Conservation (phyloP, 345 rosid species). For the Brassica juncea region DNA sequence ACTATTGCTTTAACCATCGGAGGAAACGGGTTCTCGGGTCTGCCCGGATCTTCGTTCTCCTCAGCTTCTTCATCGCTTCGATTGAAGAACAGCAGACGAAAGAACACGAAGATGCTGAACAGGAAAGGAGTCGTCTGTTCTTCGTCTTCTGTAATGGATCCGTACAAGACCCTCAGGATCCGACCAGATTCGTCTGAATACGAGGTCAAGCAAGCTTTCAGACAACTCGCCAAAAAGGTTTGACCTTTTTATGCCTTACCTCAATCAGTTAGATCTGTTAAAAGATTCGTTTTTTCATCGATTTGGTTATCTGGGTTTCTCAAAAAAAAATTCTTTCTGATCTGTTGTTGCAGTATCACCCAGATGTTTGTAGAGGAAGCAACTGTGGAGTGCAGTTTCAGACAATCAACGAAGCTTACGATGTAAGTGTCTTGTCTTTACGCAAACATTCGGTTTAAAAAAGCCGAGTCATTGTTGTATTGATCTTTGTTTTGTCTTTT, state of each 20-base stretch:
- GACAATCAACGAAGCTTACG: slow-evolving; percentile 82
- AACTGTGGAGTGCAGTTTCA: slow-evolving; percentile 78
- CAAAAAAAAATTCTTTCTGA: not conserved
- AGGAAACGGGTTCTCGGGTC: slow-evolving; percentile 49
- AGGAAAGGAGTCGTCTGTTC: slow-evolving; percentile 42
- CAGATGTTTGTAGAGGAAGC: slow-evolving; percentile 93
- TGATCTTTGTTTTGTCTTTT: not conserved
- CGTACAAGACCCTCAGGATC: slow-evolving; percentile 72
- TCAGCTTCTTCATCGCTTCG: slow-evolving; percentile 53
- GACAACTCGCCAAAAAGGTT: slow-evolving; percentile 84
- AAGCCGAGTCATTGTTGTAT: not conserved
- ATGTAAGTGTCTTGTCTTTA: slow-evolving; percentile 54
- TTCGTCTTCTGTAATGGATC: slow-evolving; percentile 61
- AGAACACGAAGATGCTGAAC: slow-evolving; percentile 43
- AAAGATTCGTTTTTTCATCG: slow-evolving; percentile 6
- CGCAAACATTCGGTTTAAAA: not conserved
- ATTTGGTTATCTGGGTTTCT: not conserved
- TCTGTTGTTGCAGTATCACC: slow-evolving; percentile 70
- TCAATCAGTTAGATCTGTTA: slow-evolving; percentile 14
- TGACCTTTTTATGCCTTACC: not conserved
- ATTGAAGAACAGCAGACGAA: slow-evolving; percentile 38
- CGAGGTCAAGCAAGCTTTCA: slow-evolving; percentile 86
- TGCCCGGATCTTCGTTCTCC: slow-evolving; percentile 38
- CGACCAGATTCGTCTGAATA: slow-evolving; percentile 77
- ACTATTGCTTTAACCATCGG: slow-evolving; percentile 45